Evolutionary conservation across 768 basidiomycete genomes (phyloP).

Genomic region (Nidularia sp.): DNA sequence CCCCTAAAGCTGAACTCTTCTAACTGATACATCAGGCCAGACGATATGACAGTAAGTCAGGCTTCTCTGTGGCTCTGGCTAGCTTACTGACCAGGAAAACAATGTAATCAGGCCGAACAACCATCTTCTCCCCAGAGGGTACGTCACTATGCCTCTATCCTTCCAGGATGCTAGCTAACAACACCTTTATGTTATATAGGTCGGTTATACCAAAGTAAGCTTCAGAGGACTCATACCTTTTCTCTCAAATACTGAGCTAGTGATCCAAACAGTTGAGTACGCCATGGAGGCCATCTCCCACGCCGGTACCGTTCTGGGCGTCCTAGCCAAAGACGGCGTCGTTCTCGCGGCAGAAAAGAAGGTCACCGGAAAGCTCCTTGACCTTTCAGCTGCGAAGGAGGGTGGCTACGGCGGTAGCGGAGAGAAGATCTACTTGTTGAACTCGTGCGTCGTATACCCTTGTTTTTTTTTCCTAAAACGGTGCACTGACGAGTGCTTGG

Average conservation of each 20-base stretch:
- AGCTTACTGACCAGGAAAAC: background rate
- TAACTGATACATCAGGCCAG: constrained; percentile 55
- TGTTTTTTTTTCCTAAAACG: background rate
- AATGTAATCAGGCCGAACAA: constrained; percentile 73
- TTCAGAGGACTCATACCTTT: background rate
- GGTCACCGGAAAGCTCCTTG: constrained; percentile 95
- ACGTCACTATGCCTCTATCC: constrained; percentile 12
- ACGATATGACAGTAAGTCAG: constrained; percentile 86
- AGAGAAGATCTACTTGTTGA: constrained; percentile 96
- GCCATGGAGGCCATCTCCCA: constrained; percentile 99
- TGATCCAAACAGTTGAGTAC: constrained; percentile 79
- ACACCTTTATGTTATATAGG: constrained; percentile 42
- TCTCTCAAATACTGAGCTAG: background rate
- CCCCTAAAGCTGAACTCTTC: background rate
- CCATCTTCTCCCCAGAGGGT: constrained; percentile 99
- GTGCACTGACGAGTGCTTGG: constrained; percentile 2
- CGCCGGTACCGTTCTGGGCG: constrained; percentile 90
- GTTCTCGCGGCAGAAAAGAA: constrained; percentile 96
- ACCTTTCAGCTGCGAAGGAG: constrained; percentile 81
- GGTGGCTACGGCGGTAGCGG: constrained; percentile 93
- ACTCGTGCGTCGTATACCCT: constrained; percentile 54
- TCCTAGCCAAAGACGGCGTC: constrained; percentile 86
- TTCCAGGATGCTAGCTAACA: constrained; percentile 5
- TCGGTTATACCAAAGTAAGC: constrained; percentile 92
- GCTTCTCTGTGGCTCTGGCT: no score